Evolutionary conservation across 73 alveolate species (phyloP).

Genomic region (Stentor coeruleus): DNA sequence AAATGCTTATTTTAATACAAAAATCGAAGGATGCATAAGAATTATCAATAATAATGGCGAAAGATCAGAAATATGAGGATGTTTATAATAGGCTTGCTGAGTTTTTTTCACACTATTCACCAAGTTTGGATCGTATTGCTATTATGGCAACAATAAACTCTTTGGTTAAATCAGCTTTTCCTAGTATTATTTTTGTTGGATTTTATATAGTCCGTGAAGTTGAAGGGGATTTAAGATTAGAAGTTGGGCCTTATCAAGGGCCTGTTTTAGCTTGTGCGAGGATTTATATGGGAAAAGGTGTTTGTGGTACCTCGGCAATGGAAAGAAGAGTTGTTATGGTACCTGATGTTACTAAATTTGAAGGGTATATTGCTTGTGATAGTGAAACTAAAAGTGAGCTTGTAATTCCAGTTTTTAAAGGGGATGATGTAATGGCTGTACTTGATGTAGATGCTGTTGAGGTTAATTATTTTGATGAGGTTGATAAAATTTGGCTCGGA

Average conservation of each 20-base stretch:
- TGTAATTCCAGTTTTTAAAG: constrained; percentile 38
- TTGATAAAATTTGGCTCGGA: constrained; percentile 31
- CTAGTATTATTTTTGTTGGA: constrained; percentile 10
- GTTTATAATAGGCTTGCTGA: background rate
- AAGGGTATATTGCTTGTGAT: constrained; percentile 51
- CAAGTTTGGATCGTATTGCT: background rate
- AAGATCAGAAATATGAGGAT: background rate
- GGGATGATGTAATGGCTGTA: constrained; percentile 40
- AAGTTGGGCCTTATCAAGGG: constrained; percentile 27
- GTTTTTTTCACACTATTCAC: background rate
- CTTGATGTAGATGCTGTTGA: constrained; percentile 43
- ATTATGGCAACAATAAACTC: background rate
- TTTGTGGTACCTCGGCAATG: constrained; percentile 13
- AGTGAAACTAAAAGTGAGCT: constrained; percentile 43
- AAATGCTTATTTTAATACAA: no score
- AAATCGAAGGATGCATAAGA: no score
- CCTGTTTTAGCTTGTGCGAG: constrained; percentile 24
- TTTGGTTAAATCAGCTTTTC: background rate
- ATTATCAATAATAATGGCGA: no score
- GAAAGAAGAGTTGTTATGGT: background rate
- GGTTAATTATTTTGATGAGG: constrained; percentile 26
- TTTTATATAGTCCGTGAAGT: background rate
- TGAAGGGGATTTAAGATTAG: background rate
- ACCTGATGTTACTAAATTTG: background rate
- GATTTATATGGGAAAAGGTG: constrained; percentile 20